Evolutionary conservation across 805 yeast species (phyloP).

Genomic region (Sugiyamaella americana): DNA sequence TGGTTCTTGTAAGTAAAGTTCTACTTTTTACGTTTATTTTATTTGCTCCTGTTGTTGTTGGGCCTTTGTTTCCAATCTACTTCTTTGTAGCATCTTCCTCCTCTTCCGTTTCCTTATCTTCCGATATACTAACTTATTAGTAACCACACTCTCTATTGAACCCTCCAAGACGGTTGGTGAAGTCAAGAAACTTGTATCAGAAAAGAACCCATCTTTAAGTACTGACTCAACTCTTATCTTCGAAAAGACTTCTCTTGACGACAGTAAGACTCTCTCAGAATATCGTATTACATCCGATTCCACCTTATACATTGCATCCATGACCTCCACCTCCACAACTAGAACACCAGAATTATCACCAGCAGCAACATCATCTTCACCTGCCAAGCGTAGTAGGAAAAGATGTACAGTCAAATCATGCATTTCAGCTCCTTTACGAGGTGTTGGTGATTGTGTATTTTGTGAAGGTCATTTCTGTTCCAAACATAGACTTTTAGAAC

Average conservation of each 20-base stretch:
- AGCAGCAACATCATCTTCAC: constrained; percentile 23
- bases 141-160: background rate
- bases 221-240: background rate
- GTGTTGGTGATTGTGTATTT: constrained; percentile 76
- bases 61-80: background rate
- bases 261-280: constrained; percentile 26
- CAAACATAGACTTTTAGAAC: constrained; percentile 79
- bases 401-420: constrained; percentile 53
- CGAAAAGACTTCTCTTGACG: constrained; percentile 8
- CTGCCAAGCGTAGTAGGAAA: constrained; percentile 33
- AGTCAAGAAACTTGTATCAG: background rate
- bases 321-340: background rate
- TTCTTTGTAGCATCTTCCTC: background rate
- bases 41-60: background rate
- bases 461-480: constrained; percentile 84
- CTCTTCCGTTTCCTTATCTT: background rate
- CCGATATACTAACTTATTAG: background rate
- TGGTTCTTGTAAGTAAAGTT: background rate
- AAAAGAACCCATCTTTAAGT: background rate
- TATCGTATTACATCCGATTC: constrained; percentile 25
- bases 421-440: constrained; percentile 53
- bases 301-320: constrained; percentile 25
- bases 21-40: background rate
- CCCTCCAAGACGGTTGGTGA: background rate
- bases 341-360: constrained; percentile 2